Evolutionary conservation across 2,329 filamentous ascomycete genomes (phyloP).

Genomic region (Stagonosporopsis cucurbitacearum): DNA sequence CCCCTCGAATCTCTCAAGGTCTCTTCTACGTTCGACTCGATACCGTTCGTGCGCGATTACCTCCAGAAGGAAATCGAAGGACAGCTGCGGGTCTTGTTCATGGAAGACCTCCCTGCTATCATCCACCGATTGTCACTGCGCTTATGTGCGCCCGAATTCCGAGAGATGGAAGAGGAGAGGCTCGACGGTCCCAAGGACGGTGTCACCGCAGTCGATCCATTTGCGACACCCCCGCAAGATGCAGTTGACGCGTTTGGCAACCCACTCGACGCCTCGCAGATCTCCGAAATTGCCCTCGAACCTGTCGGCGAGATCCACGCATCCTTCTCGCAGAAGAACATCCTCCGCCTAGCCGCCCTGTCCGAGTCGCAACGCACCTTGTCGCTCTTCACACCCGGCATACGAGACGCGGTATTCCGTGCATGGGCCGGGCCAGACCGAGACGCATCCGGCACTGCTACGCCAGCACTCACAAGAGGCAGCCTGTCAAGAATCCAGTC

Average conservation of each 20-base stretch:
- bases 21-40: slow-evolving; percentile 98
- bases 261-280: slow-evolving; percentile 74
- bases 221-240: slow-evolving; percentile 80
- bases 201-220: slow-evolving; percentile 74
- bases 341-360: slow-evolving; percentile 80
- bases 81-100: slow-evolving; percentile 90
- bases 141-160: slow-evolving; percentile 88
- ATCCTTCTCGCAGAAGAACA: slow-evolving; percentile 93
- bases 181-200: slow-evolving; percentile 56
- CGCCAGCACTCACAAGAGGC: slow-evolving; percentile 52
- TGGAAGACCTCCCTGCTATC: slow-evolving; percentile 96
- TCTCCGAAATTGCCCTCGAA: slow-evolving; percentile 79
- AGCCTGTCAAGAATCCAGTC: slow-evolving; percentile 57
- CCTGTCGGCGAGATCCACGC: slow-evolving; percentile 82
- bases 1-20: slow-evolving; percentile 97
- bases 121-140: slow-evolving; percentile 90
- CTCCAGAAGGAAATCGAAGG: slow-evolving; percentile 94
- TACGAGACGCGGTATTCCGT: slow-evolving; percentile 86
- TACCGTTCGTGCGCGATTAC: slow-evolving; percentile 97
- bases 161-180: slow-evolving; percentile 67
- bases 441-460: slow-evolving; percentile 60
- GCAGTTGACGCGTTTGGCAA: slow-evolving; percentile 83
- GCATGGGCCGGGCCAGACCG: slow-evolving; percentile 87
- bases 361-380: slow-evolving; percentile 89
- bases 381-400: slow-evolving; percentile 89